phyloP scores from a whole-genome alignment of 345 rosid species.

The Sisymbrium altissimum region DNA sequence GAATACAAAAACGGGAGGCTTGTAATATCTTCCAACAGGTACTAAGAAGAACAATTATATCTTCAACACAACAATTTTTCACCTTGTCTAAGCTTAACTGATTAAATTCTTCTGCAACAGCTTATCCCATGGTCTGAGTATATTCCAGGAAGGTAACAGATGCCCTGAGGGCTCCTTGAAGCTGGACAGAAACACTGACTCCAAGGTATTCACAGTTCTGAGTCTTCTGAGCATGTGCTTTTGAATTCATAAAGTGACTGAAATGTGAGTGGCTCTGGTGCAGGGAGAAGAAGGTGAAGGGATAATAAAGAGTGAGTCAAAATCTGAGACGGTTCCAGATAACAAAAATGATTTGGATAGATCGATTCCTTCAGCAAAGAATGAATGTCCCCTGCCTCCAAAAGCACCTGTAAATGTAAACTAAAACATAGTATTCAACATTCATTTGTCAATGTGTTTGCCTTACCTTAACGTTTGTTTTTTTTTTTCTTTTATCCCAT shows the following conservation, averaged over 20 bases:
- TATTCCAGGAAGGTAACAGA: slow-evolving; percentile 77
- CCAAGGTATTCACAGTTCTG: slow-evolving; percentile 50
- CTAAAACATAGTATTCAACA: background rate
- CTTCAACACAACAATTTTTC: background rate
- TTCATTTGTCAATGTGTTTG: background rate
- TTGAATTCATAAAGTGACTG: background rate
- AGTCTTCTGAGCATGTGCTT: background rate
- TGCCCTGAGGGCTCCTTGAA: slow-evolving; percentile 60
- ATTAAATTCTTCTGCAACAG: slow-evolving; percentile 44
- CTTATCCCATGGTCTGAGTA: slow-evolving; percentile 87
- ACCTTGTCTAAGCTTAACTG: background rate
- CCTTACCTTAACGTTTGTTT: background rate
- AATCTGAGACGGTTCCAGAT: slow-evolving; percentile 38
- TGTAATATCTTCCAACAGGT: slow-evolving; percentile 87
- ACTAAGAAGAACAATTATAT: background rate
- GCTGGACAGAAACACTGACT: slow-evolving; percentile 66
- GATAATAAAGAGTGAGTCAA: slow-evolving; percentile 42
- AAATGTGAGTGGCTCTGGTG: slow-evolving; percentile 8
- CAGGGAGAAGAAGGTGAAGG: slow-evolving; percentile 52
- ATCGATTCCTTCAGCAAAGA: slow-evolving; percentile 41
- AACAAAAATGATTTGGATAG: slow-evolving; percentile 21
- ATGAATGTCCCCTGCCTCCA: slow-evolving; percentile 59
- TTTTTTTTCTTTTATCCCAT: background rate
- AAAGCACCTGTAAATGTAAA: slow-evolving; percentile 57
- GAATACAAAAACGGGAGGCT: slow-evolving; percentile 97